Base-by-base conservation (phyloP, 2,329 filamentous ascomycete species). In the Sporothrix euskadiensis region DNA sequence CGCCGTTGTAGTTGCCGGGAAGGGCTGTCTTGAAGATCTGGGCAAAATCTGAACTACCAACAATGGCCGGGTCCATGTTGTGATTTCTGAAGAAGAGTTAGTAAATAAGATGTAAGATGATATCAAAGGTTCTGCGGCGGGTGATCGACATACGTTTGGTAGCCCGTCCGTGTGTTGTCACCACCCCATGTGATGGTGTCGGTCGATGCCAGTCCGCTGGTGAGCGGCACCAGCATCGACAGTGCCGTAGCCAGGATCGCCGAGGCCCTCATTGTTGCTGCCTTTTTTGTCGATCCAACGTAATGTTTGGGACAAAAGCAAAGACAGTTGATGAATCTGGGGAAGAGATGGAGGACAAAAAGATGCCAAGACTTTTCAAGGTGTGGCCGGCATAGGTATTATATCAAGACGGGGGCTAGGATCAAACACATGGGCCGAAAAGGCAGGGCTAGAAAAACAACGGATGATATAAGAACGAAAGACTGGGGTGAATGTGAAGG, bases 181-280 rank as follows among this genome's bases (percentile, higher is more conserved):
- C 87, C 87, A 76, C 87, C 86, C 86, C 87, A 88, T 39, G 87
- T 89, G 75, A 88, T 88, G 73, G 87, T 88, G 74, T 88, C 86
- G 0, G 86, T 87, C n/a, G 78, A 79, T 8, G 78, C 83, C 16
- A 85, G 79, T 65, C 81, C 81, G 73, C 77, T 76, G 76, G 78
- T 79, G 56, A 81, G 76, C 76, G 80, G 78, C 57, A 78, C 75
- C 71, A 84, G 76, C 75, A 80, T 78, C 73, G 81, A 78, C 71
- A 81, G 65, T 72, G 74, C 71, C 39, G 75, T 65, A 12, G 71
- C 57, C 10, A 76, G 30, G 19, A 71, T 41, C 4, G 30, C 30
- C 35, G 44, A 52, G 19, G 41, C 59, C 68, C 59, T 73, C 66
- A 47, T 71, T 2, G 7, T 59, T 32, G 19, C 59, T 57, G 22